These are phyloP conservation scores for Diplodia corticola DNA, from an alignment of 2,329 filamentous ascomycete species.

Conservation along the genomic window DNA sequence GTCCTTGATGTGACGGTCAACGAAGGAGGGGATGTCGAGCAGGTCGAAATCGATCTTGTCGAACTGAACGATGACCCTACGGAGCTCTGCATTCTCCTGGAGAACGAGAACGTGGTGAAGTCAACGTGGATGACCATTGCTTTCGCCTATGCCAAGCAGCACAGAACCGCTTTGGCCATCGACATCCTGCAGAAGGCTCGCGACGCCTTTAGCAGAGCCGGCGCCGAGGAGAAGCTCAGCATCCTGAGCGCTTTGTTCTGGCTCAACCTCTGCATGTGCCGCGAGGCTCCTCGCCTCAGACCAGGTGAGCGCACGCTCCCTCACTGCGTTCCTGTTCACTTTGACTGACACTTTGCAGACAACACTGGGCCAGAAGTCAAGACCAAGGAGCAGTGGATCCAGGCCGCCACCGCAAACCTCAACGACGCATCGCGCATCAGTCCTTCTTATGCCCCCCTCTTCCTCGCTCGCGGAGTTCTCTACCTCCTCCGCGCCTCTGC, in stretches of 20 bases:
- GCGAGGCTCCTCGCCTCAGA: constrained; percentile 70
- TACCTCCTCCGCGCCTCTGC: constrained; percentile 85
- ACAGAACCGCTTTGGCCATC: constrained; percentile 81
- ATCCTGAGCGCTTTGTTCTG: constrained; percentile 84
- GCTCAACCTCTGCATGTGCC: constrained; percentile 87
- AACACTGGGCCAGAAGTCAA: constrained; percentile 67
- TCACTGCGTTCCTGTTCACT: background rate
- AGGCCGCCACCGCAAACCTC: constrained; percentile 83
- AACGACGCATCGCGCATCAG: constrained; percentile 96
- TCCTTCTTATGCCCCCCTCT: constrained; percentile 86
- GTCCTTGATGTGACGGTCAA: constrained; percentile 56
- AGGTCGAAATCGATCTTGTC: constrained; percentile 91
- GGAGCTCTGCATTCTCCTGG: constrained; percentile 90
- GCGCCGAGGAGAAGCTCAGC: constrained; percentile 79
- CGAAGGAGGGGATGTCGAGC: constrained; percentile 61
- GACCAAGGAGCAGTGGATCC: constrained; percentile 91
- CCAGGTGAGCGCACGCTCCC: constrained; percentile 46
- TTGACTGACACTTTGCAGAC: constrained; percentile 28
- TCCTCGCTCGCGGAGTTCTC: constrained; percentile 86
- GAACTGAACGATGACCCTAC: constrained; percentile 91
- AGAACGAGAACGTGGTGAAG: constrained; percentile 88
- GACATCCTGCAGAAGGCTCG: constrained; percentile 72
- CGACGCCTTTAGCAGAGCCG: constrained; percentile 67
- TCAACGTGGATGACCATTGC: constrained; percentile 98
- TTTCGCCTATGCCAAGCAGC: constrained; percentile 93